Base-by-base conservation (phyloP, 106 monocot genomes). In the Posidonia australis region DNA sequence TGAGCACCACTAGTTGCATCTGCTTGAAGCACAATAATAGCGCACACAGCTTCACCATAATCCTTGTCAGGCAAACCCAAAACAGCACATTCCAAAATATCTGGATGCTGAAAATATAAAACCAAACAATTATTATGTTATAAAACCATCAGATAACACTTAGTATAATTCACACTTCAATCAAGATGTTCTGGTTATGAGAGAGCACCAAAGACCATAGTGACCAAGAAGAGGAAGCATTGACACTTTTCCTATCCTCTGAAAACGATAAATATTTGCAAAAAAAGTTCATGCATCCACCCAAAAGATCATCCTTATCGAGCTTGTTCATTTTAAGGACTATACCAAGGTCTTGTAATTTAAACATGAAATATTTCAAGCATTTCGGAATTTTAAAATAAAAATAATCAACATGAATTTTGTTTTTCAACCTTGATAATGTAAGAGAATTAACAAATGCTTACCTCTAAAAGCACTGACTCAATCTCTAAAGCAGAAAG, bases 401-500 rank as follows among this genome's bases (percentile, higher is more conserved):
- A 13, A 57, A 4, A 36, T 36, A 36, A 57, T 57, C 57, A 13
- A 27, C 10, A 57, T 27, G 14, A 2, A 57, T 57, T 57, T 10
- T 27, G 48, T 0, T 11, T 13, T 16, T 57, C 56, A 57, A 24
- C 10, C 56, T 17, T 12, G 5, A 57, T 21, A 27, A 27, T 27
- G 14, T 27, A 57, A 57, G 26, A 54, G 18, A 30, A 61, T 23
- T 19, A 16, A 41, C 20, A 3, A 24, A 6, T 16, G 71, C 84
- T 83, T 86, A 46, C 98, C 98, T 98, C 87, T 74, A 98, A 58
- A 72, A 98, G 70, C 17, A 88, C 83, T 26, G 91, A 76, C 64
- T 98, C 91, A 28, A 98, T 98, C 63, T 98, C 98, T 71, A 98
- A 68, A 64, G 98, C 91, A 27, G 98, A 98, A 36, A 98, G 75